phyloP scores from a whole-genome alignment of 1,284 basidiomycete genomes.

The Mycena sp. region DNA sequence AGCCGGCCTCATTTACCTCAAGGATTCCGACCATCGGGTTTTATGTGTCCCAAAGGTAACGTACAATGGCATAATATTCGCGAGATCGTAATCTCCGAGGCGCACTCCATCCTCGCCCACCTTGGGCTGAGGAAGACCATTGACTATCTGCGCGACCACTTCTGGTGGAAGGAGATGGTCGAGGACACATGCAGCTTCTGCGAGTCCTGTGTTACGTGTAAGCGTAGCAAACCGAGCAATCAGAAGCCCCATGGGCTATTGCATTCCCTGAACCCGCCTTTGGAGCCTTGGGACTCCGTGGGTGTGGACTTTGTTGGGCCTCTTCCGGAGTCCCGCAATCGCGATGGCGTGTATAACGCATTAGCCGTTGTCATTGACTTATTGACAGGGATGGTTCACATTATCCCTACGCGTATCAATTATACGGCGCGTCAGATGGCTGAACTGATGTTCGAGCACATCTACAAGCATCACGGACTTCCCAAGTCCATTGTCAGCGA shows the following conservation, averaged over 20 bases:
- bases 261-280: constrained; percentile 38
- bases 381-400: constrained; percentile 44
- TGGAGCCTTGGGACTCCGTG: constrained; percentile 43
- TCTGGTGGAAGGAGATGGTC: constrained; percentile 47
- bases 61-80: constrained; percentile 27
- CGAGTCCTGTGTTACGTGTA: constrained; percentile 44
- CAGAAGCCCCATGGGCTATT: constrained; percentile 44
- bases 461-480: constrained; percentile 50
- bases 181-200: constrained; percentile 42
- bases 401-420: constrained; percentile 39
- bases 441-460: constrained; percentile 43
- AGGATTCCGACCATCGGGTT: constrained; percentile 20
- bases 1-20: constrained; percentile 39
- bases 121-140: constrained; percentile 50
- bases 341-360: constrained; percentile 43
- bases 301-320: constrained; percentile 53
- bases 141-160: constrained; percentile 37
- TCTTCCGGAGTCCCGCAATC: constrained; percentile 39
- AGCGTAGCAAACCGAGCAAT: constrained; percentile 36
- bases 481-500: constrained; percentile 49
- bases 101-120: constrained; percentile 48
- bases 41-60: constrained; percentile 51
- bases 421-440: constrained; percentile 46
- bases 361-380: constrained; percentile 48
- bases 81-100: constrained; percentile 50